Evolutionary conservation across 345 rosid genomes (phyloP).

Genomic region (Firmiana major): DNA sequence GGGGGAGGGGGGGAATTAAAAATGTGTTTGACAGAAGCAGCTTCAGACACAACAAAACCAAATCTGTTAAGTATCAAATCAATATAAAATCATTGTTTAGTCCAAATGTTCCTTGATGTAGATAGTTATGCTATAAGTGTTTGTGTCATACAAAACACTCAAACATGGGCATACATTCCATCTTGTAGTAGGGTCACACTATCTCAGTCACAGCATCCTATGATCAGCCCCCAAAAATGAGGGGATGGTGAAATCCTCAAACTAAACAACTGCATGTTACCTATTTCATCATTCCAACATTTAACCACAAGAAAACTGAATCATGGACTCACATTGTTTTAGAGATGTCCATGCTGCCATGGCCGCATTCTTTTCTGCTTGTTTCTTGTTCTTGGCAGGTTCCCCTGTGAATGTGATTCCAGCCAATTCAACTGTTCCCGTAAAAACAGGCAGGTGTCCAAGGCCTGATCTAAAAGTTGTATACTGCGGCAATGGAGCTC

Average conservation of each 20-base stretch:
- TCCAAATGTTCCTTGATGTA: not conserved
- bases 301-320: not conserved
- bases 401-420: conserved; percentile 88
- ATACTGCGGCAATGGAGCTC: conserved; percentile 88
- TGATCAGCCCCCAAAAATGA: not conserved
- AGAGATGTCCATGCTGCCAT: conserved; percentile 98
- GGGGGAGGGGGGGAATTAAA: not conserved
- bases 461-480: conserved; percentile 91
- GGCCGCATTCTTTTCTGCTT: conserved; percentile 99
- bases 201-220: not conserved
- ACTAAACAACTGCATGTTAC: not conserved
- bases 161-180: not conserved
- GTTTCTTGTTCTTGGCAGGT: conserved; percentile 93
- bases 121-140: not conserved
- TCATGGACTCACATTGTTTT: conserved; percentile 66
- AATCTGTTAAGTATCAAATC: not conserved
- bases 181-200: not conserved
- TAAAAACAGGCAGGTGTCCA: conserved; percentile 94
- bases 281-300: not conserved
- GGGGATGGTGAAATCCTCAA: not conserved
- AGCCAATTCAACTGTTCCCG: conserved; percentile 93
- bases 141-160: not conserved
- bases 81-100: not conserved
- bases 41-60: not conserved
- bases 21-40: not conserved